Conservation (phyloP, 768 basidiomycete species). For the Dictyophora rubrovolvata region DNA sequence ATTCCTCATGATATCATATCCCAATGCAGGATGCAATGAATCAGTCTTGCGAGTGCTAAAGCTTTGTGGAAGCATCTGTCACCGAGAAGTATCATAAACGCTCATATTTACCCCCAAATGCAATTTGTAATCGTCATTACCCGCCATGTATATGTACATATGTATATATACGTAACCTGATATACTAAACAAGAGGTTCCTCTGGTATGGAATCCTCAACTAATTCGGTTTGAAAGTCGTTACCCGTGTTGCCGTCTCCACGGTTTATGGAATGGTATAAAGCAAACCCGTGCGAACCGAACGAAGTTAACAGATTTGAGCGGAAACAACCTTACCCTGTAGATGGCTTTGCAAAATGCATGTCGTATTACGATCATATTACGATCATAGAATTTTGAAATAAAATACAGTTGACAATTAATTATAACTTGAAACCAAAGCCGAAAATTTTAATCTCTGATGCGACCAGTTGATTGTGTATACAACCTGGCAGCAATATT, state of each 20-base stretch:
- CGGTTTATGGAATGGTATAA: no score
- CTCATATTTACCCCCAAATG: no score
- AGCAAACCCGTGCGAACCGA: no score
- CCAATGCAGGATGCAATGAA: slow-evolving; percentile 20
- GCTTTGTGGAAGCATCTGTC: no score
- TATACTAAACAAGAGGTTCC: no score
- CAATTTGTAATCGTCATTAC: no score
- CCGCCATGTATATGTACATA: no score
- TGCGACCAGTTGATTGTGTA: slow-evolving; percentile 79
- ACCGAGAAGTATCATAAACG: no score
- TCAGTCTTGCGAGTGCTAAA: neutral
- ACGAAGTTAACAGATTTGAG: neutral
- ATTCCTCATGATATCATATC: slow-evolving; percentile 25
- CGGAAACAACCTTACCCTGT: neutral
- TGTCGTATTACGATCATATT: slow-evolving; percentile 8
- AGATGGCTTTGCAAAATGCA: neutral
- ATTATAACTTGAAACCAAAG: neutral
- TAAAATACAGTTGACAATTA: slow-evolving; percentile 22
- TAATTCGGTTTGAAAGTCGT: no score
- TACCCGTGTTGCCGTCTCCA: no score
- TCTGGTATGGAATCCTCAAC: no score
- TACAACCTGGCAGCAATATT: slow-evolving; percentile 85
- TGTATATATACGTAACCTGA: no score
- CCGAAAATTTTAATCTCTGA: slow-evolving; percentile 42
- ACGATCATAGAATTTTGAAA: slow-evolving; percentile 19